phyloP scores from a whole-genome alignment of 345 rosid species.

The Limnanthes douglasii region DNA sequence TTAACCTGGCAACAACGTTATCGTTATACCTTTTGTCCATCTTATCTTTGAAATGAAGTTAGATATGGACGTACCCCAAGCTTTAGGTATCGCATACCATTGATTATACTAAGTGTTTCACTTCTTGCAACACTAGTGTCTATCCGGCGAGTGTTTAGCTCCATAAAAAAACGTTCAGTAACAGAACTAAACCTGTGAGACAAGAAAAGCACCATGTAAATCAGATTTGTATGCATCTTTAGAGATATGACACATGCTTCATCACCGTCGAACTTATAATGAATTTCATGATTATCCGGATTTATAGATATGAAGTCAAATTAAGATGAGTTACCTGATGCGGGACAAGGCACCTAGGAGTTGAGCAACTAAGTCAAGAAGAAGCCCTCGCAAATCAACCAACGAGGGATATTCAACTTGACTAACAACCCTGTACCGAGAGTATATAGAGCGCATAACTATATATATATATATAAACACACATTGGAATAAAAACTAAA shows the following conservation, averaged over 20 bases:
- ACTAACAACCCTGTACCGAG: constrained; percentile 74
- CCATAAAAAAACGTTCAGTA: constrained; percentile 94
- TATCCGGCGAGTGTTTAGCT: constrained; percentile 74
- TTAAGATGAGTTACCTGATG: constrained; percentile 45
- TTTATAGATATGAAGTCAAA: constrained; percentile 4
- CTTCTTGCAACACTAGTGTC: constrained; percentile 80
- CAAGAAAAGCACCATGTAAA: constrained; percentile 8
- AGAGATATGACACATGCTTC: too few relatives aligned
- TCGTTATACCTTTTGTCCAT: constrained; percentile 12
- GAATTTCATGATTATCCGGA: too few relatives aligned
- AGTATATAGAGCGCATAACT: constrained; percentile 10
- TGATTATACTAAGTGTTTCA: constrained; percentile 86
- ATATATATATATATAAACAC: too few relatives aligned
- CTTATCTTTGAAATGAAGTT: too few relatives aligned
- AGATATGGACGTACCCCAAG: constrained; percentile 67
- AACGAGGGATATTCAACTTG: constrained; percentile 96
- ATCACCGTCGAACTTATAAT: too few relatives aligned
- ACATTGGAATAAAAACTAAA: too few relatives aligned
- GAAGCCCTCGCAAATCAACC: constrained; percentile 95
- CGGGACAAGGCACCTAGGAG: constrained; percentile 95
- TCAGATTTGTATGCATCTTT: too few relatives aligned
- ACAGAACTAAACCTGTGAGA: constrained; percentile 81
- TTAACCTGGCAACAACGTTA: constrained; percentile 48
- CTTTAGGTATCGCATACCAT: constrained; percentile 97
- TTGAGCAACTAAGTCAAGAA: constrained; percentile 93